phyloP scores from a whole-genome alignment of 2,329 filamentous ascomycete genomes.

The Fusarium brachygibbosum region DNA sequence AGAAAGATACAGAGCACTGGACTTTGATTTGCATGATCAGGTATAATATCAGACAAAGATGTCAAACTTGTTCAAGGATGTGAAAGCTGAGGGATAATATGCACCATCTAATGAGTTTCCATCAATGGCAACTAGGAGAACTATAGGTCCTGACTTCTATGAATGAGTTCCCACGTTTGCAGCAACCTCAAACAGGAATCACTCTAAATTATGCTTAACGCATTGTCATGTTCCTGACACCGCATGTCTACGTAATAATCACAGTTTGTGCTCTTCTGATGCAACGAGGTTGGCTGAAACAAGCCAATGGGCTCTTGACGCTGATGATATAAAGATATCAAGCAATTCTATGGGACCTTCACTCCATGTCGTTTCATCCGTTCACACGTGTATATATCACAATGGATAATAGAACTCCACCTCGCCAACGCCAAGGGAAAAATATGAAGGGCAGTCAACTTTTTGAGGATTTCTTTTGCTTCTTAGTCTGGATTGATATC shows the following conservation, averaged over 20 bases:
- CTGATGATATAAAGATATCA: slow-evolving; percentile 25
- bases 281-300: not conserved
- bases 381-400: slow-evolving; percentile 22
- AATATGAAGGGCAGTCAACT: slow-evolving; percentile 33
- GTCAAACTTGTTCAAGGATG: not conserved
- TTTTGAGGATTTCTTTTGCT: slow-evolving; percentile 33
- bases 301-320: slow-evolving; percentile 11
- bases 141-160: not conserved
- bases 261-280: not conserved
- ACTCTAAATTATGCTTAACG: slow-evolving; percentile 28
- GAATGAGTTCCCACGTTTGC: not conserved
- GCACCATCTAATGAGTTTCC: not conserved
- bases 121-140: not conserved
- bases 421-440: slow-evolving; percentile 37
- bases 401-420: slow-evolving; percentile 19
- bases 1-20: not conserved
- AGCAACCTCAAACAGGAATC: not conserved
- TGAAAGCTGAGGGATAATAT: not conserved
- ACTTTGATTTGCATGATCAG: not conserved
- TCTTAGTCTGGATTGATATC: slow-evolving; percentile 13
- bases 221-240: slow-evolving; percentile 23
- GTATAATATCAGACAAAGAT: not conserved
- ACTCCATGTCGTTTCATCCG: slow-evolving; percentile 22
- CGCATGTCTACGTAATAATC: slow-evolving; percentile 7
- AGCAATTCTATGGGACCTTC: slow-evolving; percentile 33